Evolutionary conservation across 371 early-diverging fungal species (phyloP), one percentile per base, ranked within the genome.

Genomic region (Zopfochytrium polystomum): DNA sequence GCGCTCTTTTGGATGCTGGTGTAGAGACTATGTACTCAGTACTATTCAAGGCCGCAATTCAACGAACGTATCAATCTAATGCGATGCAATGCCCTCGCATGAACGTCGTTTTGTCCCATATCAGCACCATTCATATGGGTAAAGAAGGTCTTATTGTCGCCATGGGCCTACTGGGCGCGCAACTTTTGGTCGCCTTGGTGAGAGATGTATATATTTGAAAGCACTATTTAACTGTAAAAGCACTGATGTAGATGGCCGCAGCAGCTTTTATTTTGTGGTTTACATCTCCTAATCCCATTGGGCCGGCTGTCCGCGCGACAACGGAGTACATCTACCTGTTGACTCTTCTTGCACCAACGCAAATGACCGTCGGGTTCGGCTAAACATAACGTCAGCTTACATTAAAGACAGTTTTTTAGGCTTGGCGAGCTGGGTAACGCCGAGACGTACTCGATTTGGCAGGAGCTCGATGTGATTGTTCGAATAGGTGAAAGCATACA

Each of bases 371-470:
- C 57, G 47, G 2, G 44, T 57, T 27, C 27, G 47, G 25, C n/a
- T n/a, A n/a, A n/a, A n/a, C n/a, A n/a, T n/a, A n/a, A n/a, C n/a
- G n/a, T n/a, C n/a, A n/a, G n/a, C n/a, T n/a, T n/a, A n/a, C n/a
- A 25, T 38, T 54, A 15, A 42, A 54, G 22, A 25, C n/a, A 0
- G 13, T 54, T 5, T 43, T 34, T 18, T 55, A 62, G 22, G 63
- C 63, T 6, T 48, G 25, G 47, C n/a, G n/a, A n/a, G 49, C 38
- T 2, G n/a, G n/a, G n/a, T n/a, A n/a, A n/a, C n/a, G n/a, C n/a
- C n/a, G n/a, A n/a, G n/a, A n/a, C n/a, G n/a, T 53, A 64, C 51
- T 57, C 58, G 20, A 47, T 63, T 9, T 67, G 67, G 67, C 67
- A 67, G 55, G 20, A 47, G 6, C 45, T 67, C 13, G 67, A 67